These are phyloP conservation scores for Rickenella mellea DNA, from an alignment of 768 basidiomycete genomes.

Conservation along the genomic window DNA sequence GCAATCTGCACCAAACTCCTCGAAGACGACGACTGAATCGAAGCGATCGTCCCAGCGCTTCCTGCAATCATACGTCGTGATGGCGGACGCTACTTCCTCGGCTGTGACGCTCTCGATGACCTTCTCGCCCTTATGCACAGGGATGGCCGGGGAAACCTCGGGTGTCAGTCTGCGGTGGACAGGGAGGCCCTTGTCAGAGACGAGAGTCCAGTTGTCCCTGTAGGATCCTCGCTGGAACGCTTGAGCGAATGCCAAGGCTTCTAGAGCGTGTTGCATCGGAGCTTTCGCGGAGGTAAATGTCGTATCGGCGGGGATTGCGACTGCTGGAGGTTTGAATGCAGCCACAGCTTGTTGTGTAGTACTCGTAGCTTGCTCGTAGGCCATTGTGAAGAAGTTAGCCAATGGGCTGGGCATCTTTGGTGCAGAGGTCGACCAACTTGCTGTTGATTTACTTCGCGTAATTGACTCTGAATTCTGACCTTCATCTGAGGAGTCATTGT, in stretches of 20 bases:
- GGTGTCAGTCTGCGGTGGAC: conserved; percentile 69
- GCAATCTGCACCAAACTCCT: conserved; percentile 69
- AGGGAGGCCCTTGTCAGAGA: conserved; percentile 67
- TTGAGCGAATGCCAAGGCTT: conserved; percentile 74
- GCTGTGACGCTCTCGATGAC: conserved; percentile 91
- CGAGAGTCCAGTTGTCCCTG: conserved; percentile 60
- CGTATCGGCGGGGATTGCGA: conserved; percentile 29
- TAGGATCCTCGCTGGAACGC: conserved; percentile 51
- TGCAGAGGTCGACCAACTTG: conserved; percentile 42
- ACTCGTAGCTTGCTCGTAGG: conserved; percentile 62
- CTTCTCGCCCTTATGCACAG: conserved; percentile 80
- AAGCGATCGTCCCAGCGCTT: conserved; percentile 85
- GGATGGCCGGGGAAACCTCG: conserved; percentile 70
- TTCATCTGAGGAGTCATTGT: conserved; percentile 19
- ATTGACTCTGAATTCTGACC: background rate
- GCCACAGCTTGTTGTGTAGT: conserved; percentile 75
- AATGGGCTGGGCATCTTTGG: conserved; percentile 65
- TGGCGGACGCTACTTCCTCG: conserved; percentile 74
- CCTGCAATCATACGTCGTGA: conserved; percentile 61
- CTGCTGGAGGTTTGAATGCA: conserved; percentile 55
- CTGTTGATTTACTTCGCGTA: no score
- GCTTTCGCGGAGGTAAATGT: conserved; percentile 41
- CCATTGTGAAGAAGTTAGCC: conserved; percentile 61
- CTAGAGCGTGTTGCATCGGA: conserved; percentile 75
- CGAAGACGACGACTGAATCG: conserved; percentile 56